Conservation (phyloP, 768 basidiomycete species). For the Epithele typhae region DNA sequence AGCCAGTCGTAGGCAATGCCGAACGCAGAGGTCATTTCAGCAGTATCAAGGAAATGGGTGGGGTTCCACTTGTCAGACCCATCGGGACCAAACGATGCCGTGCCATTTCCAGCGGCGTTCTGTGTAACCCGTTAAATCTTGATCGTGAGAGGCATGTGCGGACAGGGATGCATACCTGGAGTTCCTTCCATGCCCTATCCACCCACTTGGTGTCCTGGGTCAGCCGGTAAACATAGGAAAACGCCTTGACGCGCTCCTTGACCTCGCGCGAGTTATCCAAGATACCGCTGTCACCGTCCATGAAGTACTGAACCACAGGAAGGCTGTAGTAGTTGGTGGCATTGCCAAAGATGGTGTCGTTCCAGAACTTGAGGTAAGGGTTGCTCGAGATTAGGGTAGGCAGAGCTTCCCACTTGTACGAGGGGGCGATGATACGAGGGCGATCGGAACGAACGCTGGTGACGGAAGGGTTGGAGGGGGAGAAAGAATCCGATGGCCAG, state of each 20-base stretch:
- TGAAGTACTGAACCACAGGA: conserved; percentile 62
- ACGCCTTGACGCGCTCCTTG: conserved; percentile 90
- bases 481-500: conserved; percentile 81
- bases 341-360: conserved; percentile 85
- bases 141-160: not conserved
- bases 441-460: conserved; percentile 69
- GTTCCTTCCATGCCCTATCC: conserved; percentile 78
- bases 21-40: conserved; percentile 86
- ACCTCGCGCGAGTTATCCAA: conserved; percentile 86
- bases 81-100: conserved; percentile 57
- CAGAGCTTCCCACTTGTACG: conserved; percentile 88
- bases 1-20: conserved; percentile 97
- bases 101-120: conserved; percentile 75
- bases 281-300: conserved; percentile 87
- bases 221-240: conserved; percentile 86
- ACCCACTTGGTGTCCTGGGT: conserved; percentile 91
- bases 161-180: conserved; percentile 46
- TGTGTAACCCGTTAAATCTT: conserved; percentile 21
- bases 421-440: conserved; percentile 87
- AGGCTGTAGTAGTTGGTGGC: conserved; percentile 67
- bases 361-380: conserved; percentile 86
- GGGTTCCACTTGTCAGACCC: conserved; percentile 78
- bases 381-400: conserved; percentile 73
- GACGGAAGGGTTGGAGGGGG: conserved; percentile 58
- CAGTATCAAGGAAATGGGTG: conserved; percentile 86